Conservation (phyloP, 345 rosid genomes). For the Balakata baccata region DNA sequence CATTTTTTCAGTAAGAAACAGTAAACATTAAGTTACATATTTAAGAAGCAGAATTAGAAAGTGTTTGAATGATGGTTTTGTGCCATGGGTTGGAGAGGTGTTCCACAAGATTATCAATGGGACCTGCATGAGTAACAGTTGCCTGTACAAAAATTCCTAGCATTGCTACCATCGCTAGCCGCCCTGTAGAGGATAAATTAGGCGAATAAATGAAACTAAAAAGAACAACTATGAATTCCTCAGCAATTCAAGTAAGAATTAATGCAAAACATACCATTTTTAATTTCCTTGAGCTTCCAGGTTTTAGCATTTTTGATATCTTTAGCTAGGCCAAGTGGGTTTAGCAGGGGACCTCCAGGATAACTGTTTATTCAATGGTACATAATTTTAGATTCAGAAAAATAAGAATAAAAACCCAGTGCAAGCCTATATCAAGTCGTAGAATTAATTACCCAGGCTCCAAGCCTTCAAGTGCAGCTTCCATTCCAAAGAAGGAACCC, state of each 20-base stretch:
- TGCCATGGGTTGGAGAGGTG: constrained; percentile 95
- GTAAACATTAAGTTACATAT: not conserved
- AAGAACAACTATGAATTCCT: not conserved
- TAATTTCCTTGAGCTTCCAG: constrained; percentile 90
- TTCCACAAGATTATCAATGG: constrained; percentile 80
- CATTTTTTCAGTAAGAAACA: not conserved
- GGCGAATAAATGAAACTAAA: not conserved
- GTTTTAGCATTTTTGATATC: constrained; percentile 60
- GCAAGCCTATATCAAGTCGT: not conserved
- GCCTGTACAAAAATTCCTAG: constrained; percentile 91
- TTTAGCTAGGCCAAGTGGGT: constrained; percentile 88
- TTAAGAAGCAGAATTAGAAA: constrained; percentile 40
- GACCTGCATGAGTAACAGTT: constrained; percentile 75
- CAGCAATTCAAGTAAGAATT: not conserved
- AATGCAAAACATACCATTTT: constrained; percentile 51
- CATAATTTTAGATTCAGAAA: not conserved
- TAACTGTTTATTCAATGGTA: constrained; percentile 42
- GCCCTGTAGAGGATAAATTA: constrained; percentile 38
- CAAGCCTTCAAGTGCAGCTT: constrained; percentile 72
- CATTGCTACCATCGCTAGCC: constrained; percentile 92
- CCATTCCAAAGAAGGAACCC: constrained; percentile 81
- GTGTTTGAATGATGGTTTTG: constrained; percentile 75
- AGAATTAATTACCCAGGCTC: constrained; percentile 65
- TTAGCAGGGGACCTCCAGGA: constrained; percentile 90
- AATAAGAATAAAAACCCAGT: not conserved